phyloP scores from a whole-genome alignment of 805 yeast genomes.

The Tetrapisispora fleetii region DNA sequence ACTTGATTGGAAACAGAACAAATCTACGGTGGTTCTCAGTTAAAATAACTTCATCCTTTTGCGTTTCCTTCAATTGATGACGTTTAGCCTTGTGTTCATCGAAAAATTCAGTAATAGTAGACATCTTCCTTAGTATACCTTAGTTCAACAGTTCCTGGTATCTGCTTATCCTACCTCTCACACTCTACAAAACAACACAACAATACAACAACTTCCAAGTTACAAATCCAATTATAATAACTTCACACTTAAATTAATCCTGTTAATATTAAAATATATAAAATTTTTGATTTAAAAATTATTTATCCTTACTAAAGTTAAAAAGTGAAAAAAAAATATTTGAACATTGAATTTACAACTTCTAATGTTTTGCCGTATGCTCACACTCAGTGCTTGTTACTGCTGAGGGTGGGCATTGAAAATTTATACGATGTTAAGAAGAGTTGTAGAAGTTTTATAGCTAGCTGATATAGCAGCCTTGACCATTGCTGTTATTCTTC shows the following conservation, averaged over 20 bases:
- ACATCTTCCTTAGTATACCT: neutral
- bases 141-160: too few relatives aligned
- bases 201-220: too few relatives aligned
- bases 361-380: too few relatives aligned
- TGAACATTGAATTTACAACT: neutral
- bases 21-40: conserved; percentile 80
- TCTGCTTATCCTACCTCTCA: too few relatives aligned
- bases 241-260: too few relatives aligned
- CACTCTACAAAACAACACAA: too few relatives aligned
- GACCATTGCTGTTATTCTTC: too few relatives aligned
- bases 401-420: too few relatives aligned
- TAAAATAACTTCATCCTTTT: conserved; percentile 82
- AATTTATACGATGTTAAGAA: neutral
- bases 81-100: conserved; percentile 50
- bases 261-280: too few relatives aligned
- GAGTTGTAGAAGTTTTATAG: neutral
- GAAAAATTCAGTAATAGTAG: conserved; percentile 2
- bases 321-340: neutral
- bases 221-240: neutral
- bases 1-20: conserved; percentile 91
- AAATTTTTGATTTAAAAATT: neutral
- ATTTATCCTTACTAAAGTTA: conserved; percentile 1
- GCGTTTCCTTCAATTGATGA: conserved; percentile 56
- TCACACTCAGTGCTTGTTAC: neutral
- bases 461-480: too few relatives aligned